Percentiles rank a stretch among this genome's conserved stretches.
Conservation (phyloP, 1,284 basidiomycete species). For the Gastroboletus turbinatus region DNA sequence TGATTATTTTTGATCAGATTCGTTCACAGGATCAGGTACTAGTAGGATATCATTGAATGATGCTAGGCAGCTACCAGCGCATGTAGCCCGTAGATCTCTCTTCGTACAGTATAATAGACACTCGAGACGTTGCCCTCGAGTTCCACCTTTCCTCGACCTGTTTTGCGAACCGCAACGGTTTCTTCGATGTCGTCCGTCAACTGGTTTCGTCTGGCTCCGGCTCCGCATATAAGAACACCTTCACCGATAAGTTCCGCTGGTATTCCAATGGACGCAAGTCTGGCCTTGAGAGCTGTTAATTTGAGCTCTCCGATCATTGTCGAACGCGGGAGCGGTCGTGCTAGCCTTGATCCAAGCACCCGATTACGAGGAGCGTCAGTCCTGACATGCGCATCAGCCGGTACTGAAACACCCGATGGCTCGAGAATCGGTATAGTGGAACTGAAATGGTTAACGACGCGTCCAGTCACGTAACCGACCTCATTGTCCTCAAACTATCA, state of each 20-base stretch:
- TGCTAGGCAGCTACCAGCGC: conserved; percentile 74
- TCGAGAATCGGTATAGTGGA: conserved; percentile 74
- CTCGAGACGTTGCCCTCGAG: conserved; percentile 87
- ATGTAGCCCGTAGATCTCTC: conserved; percentile 86
- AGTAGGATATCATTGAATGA: conserved; percentile 11
- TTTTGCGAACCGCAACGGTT: conserved; percentile 86
- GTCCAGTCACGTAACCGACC: conserved; percentile 87
- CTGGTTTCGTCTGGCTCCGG: conserved; percentile 49
- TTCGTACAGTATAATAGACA: conserved; percentile 84
- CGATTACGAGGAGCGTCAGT: conserved; percentile 36
- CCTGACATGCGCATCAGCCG: conserved; percentile 27
- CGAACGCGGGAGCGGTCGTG: conserved; percentile 70
- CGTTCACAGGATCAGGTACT: background rate
- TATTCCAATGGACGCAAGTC: conserved; percentile 71
- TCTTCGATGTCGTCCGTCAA: conserved; percentile 58
- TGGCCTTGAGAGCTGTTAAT: conserved; percentile 80
- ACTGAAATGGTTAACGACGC: conserved; percentile 78
- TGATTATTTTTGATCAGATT: background rate
- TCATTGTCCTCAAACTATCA: conserved; percentile 94
- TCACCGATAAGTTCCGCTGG: conserved; percentile 92
- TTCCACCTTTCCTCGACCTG: conserved; percentile 79
- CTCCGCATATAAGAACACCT: conserved; percentile 91
- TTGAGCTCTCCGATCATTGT: conserved; percentile 96
- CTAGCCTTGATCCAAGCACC: conserved; percentile 60
- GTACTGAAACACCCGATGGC: conserved; percentile 42